Evolutionary conservation across 2,329 filamentous ascomycete species (phyloP), one percentile per base, ranked within the genome.

Genomic region (Pyrenochaeta sp.): DNA sequence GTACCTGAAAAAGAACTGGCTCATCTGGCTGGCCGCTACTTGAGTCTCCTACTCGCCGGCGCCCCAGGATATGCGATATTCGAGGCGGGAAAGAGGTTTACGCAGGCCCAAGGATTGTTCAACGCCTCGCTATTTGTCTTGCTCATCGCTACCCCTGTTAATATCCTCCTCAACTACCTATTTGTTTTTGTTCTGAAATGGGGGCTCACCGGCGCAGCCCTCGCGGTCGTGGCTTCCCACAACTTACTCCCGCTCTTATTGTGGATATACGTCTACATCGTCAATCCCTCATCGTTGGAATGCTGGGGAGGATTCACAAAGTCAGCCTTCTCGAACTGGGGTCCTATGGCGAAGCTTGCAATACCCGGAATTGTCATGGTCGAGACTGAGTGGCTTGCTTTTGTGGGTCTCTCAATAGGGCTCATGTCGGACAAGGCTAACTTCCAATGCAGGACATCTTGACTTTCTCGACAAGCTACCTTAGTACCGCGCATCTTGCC

Each of bases 321-420:
- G 55, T 81, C 81, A 19, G 86, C 87, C 0, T 79, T 90, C 45
- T 73, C 76, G 14, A 90, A 93, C 61, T 94, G 89, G 89, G 79
- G 81, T 0, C 86, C 87, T 7, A 95, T 96, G 93, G 82, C 96
- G 55, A 83, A 84, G 32, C 84, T 97, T n/a, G 90, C 92, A 1
- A 74, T 96, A 13, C 92, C 93, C 0, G 93, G 93, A 4, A 87
- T 97, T 70, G 77, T 96, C 51, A 96, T 96, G 92, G 87, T 96
- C 3, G 87, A 95, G 69, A 92, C 92, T 4, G 67, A 71, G 43
- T 71, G 67, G 63, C 55, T 71, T 1, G 67, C 66, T 8, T 71
- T 68, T 15, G 49, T 52, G 43, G 7, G 45, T 52, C 27, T 13
- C 6, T n/a, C 17, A n/a, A n/a, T n/a, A n/a, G n/a, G n/a, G n/a